phyloP scores from a whole-genome alignment of 257 asterid species.

The Solanum rostratum region DNA sequence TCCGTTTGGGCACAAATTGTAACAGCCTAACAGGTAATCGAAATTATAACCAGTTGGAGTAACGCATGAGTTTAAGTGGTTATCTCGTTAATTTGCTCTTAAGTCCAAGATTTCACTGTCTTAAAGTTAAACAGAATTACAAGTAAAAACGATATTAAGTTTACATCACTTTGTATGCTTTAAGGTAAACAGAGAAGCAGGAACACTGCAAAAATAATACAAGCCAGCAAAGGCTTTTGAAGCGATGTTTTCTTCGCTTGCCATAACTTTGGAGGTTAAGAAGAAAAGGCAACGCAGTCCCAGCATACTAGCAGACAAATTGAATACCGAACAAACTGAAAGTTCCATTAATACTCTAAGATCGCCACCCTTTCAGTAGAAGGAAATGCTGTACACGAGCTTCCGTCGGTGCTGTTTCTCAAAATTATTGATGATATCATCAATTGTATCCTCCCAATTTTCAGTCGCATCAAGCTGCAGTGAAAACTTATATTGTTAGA shows the following conservation, averaged over 20 bases:
- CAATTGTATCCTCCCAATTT: slow-evolving; percentile 71
- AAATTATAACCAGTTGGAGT: neutral
- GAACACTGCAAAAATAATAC: neutral
- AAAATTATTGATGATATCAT: slow-evolving; percentile 55
- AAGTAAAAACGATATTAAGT: neutral
- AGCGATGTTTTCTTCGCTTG: neutral
- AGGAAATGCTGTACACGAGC: slow-evolving; percentile 68
- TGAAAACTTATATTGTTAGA: neutral
- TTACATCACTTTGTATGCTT: neutral
- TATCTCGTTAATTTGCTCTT: neutral
- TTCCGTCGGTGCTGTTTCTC: slow-evolving; percentile 74
- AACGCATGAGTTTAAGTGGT: neutral
- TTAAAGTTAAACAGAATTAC: neutral
- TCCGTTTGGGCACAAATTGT: neutral
- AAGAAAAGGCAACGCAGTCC: neutral
- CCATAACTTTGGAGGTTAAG: neutral
- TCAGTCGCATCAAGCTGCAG: slow-evolving; percentile 61
- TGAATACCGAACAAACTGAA: neutral
- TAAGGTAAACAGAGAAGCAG: neutral
- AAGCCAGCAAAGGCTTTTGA: neutral
- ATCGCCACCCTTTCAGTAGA: slow-evolving; percentile 23
- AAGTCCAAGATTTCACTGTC: neutral
- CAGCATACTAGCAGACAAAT: neutral
- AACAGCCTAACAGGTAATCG: neutral
- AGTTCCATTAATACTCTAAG: neutral